phyloP scores from a whole-genome alignment of 257 asterid species.

The Solanum virginianum region DNA sequence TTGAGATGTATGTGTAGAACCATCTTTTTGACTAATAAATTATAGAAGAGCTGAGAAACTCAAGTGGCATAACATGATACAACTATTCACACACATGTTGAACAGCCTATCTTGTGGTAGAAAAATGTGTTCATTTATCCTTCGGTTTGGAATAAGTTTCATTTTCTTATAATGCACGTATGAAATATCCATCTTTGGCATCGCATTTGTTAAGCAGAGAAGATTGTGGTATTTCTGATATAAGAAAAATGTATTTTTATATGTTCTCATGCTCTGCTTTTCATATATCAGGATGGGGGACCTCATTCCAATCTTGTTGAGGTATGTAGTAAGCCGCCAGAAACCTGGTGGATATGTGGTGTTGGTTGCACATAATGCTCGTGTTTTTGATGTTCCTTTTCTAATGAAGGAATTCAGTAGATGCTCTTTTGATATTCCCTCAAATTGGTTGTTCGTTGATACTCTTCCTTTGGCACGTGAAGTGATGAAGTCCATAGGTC shows the following conservation, averaged over 20 bases:
- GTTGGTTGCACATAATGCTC: slow-evolving; percentile 73
- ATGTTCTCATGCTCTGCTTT: slow-evolving; percentile 2
- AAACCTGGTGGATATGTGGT: slow-evolving; percentile 70
- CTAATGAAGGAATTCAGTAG: slow-evolving; percentile 55
- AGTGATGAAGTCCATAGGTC: slow-evolving; percentile 56
- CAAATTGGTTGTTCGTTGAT: slow-evolving; percentile 61
- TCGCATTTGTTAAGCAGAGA: not conserved
- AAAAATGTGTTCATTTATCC: not conserved
- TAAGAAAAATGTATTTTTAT: not conserved
- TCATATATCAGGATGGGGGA: slow-evolving; percentile 77
- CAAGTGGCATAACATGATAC: not conserved
- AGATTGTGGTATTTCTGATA: not conserved
- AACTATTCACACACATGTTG: not conserved
- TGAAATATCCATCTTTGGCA: not conserved
- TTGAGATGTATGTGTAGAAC: not conserved
- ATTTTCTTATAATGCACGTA: not conserved
- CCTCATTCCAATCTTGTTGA: slow-evolving; percentile 62
- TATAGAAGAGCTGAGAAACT: not conserved
- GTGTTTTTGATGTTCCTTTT: slow-evolving; percentile 73
- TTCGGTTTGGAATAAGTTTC: not conserved
- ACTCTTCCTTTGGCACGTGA: slow-evolving; percentile 67
- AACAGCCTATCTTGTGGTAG: not conserved
- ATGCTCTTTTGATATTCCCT: slow-evolving; percentile 59
- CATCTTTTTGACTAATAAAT: not conserved
- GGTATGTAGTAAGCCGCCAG: slow-evolving; percentile 64